Base-by-base conservation (phyloP, 1,139 yeast genomes). In the Pichia sp. region DNA sequence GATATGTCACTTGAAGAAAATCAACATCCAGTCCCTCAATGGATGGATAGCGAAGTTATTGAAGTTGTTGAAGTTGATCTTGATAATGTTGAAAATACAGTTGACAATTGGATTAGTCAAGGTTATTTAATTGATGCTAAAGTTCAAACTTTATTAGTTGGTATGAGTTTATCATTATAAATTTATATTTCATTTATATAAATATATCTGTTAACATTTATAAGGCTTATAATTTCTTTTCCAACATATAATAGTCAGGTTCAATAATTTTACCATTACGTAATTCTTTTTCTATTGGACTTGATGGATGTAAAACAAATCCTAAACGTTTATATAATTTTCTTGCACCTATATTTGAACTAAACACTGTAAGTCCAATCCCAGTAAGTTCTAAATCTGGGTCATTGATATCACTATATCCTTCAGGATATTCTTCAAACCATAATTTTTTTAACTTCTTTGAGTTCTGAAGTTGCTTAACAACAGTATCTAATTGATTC, bases 41-140 rank as follows among this genome's bases (percentile, higher is more conserved):
- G 90, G 52, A 97, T 90, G 65, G 96, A 87, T 8, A 83, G 82
- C 43, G 97, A 90, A 66, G 89, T 82, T 59, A 90, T 90, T 45
- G 96, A 87, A 55, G 80, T 87, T 11, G 84, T 89, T 58, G 70
- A 73, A 1, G 80, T 87, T 35, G 87, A 90, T 8, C 61, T 89
- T 52, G 64, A 67, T 20, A 63, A 69, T 27, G 73, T 90, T 45
- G 76, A 81, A n/a, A 70, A 69, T 23, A 74, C 70, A 34, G 63
- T 90, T 60, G 66, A 67, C 16, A 60, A 68, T 31, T 63, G 89
- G 23, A 74, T 70, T 30, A 58, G 62, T 4, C 74, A 84, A 61
- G 96, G 95, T 0, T 87, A 79, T 61, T 75, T 76, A 30, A 67
- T 90, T 23, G 98, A 90, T 65, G 90, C 96, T 2, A 78, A 96